A percentile compares a stretch with the other conserved stretches of the same genome.
Conservation (phyloP, 1,139 yeast species). For the Meyerozyma elateridarum region DNA sequence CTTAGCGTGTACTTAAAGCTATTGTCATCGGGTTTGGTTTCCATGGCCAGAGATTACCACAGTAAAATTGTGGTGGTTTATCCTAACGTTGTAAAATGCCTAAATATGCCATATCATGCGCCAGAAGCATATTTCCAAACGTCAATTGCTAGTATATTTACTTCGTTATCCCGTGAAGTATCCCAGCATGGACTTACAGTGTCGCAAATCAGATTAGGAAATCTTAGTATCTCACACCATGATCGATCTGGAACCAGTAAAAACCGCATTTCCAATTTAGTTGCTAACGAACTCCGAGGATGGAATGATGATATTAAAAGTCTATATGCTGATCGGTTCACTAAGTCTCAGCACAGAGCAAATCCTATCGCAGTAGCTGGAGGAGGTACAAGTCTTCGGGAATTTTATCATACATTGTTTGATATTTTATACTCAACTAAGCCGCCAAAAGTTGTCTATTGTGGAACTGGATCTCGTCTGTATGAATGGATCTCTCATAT, state of each 20-base stretch:
- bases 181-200: constrained; percentile 38
- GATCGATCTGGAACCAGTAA: constrained; percentile 20
- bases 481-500: constrained; percentile 33
- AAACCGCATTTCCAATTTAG: constrained; percentile 26
- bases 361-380: constrained; percentile 31
- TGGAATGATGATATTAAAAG: constrained; percentile 38
- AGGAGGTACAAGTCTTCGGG: constrained; percentile 39
- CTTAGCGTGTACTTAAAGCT: constrained; percentile 44
- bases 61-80: constrained; percentile 42
- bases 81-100: constrained; percentile 39
- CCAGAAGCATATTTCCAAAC: constrained; percentile 43
- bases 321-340: constrained; percentile 33
- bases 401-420: constrained; percentile 50
- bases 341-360: constrained; percentile 28
- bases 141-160: constrained; percentile 32
- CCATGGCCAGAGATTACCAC: constrained; percentile 45
- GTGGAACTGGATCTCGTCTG: constrained; percentile 48
- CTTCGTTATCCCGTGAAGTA: constrained; percentile 37
- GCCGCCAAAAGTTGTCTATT: constrained; percentile 34
- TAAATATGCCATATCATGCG: constrained; percentile 46
- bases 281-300: constrained; percentile 35
- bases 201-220: constrained; percentile 46
- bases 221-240: constrained; percentile 35
- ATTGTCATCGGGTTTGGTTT: constrained; percentile 53
- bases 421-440: constrained; percentile 44